Conservation (phyloP, 208 protist species). For the Acanthamoeba comandoni region DNA sequence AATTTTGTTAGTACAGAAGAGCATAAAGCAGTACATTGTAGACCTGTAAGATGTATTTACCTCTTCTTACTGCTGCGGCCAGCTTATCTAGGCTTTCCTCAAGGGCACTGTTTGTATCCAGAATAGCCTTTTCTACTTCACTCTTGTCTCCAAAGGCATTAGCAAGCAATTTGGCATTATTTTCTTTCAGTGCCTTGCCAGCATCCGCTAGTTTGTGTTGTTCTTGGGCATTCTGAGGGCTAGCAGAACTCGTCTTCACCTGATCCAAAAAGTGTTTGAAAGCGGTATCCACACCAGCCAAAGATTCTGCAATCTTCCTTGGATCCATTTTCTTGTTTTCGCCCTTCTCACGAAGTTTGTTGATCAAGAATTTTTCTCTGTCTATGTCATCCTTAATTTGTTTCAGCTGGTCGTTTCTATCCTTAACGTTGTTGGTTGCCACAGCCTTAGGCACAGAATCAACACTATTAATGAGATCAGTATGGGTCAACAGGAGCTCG, state of each 20-base stretch:
- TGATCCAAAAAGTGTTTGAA: constrained; percentile 29
- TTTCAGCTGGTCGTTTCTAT: constrained; percentile 37
- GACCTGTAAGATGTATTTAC: neutral
- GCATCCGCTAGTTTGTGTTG: constrained; percentile 24
- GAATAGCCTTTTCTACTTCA: neutral
- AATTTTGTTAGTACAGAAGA: too few relatives aligned
- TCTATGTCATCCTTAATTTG: constrained; percentile 1
- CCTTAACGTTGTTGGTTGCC: neutral
- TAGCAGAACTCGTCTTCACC: neutral
- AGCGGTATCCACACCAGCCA: constrained; percentile 24
- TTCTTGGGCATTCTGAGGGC: neutral
- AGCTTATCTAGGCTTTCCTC: constrained; percentile 31
- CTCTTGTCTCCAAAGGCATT: constrained; percentile 2
- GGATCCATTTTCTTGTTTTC: constrained; percentile 6
- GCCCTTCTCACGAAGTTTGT: constrained; percentile 5
- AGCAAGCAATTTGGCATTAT: constrained; percentile 14
- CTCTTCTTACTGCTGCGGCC: constrained; percentile 32
- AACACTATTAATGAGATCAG: neutral
- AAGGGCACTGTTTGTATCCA: constrained; percentile 17
- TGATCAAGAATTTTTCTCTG: constrained; percentile 2
- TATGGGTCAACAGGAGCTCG: neutral
- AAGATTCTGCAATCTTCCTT: neutral
- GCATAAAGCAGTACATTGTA: too few relatives aligned
- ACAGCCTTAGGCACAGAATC: neutral
- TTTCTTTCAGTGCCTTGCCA: constrained; percentile 10